phyloP scores from a whole-genome alignment of 179 eudicot species.

The Pouteria campechiana region DNA sequence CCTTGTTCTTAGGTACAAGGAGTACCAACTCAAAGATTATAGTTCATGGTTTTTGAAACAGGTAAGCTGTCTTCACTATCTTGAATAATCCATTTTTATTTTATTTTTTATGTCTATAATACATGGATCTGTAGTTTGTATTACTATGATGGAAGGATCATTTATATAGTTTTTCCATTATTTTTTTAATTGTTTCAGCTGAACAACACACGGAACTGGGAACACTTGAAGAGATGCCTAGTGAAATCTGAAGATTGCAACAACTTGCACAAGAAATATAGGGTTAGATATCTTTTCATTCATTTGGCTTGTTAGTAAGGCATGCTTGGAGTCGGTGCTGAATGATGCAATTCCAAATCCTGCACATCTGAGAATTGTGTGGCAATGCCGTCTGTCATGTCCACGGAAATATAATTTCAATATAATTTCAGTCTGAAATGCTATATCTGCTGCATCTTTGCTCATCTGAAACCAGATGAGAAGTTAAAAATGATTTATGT shows the following conservation, averaged over 20 bases:
- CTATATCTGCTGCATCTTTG: no score
- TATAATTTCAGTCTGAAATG: no score
- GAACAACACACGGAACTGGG: conserved; percentile 73
- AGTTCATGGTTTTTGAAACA: conserved; percentile 82
- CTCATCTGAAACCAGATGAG: no score
- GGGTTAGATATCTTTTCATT: conserved; percentile 21
- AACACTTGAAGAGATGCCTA: conserved; percentile 64
- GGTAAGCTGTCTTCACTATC: no score
- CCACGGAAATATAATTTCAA: no score
- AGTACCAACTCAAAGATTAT: conserved; percentile 81
- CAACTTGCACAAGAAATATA: conserved; percentile 56
- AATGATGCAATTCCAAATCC: no score
- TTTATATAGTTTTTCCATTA: background rate
- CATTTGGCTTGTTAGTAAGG: no score
- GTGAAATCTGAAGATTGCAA: conserved; percentile 63
- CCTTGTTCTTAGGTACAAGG: conserved; percentile 50
- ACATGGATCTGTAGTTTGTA: background rate
- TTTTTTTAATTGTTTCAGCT: conserved; percentile 32
- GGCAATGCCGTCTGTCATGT: no score
- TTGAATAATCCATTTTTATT: no score
- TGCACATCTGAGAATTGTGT: no score
- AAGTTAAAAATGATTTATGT: no score
- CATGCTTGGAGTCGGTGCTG: no score
- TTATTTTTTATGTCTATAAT: background rate
- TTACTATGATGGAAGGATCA: background rate